A percentile compares a stretch with the other conserved stretches of the same genome.
These are phyloP conservation scores for Pisolithus marmoratus DNA, from an alignment of 768 basidiomycete genomes.

Conservation along the genomic window DNA sequence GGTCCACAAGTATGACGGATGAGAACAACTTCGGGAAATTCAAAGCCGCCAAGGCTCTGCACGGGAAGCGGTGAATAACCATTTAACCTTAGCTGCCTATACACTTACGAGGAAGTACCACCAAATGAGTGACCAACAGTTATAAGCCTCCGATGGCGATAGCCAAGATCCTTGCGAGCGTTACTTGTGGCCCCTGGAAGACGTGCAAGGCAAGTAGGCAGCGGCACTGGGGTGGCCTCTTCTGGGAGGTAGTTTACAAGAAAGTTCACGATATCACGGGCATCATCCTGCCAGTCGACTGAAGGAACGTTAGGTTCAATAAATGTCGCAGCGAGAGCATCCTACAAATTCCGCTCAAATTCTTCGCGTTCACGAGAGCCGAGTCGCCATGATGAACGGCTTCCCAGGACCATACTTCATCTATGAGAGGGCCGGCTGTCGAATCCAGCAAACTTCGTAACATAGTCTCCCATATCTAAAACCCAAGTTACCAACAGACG, in stretches of 20 bases:
- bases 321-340: constrained; percentile 2
- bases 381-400: constrained; percentile 83
- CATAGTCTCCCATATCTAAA: constrained; percentile 76
- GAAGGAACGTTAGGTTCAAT: neutral
- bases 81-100: neutral
- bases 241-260: constrained; percentile 62
- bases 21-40: no score
- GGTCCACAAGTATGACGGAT: no score
- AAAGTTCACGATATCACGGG: constrained; percentile 76
- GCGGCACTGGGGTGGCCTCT: constrained; percentile 17
- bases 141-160: constrained; percentile 49
- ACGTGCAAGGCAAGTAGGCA: constrained; percentile 54
- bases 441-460: constrained; percentile 47
- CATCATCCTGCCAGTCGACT: constrained; percentile 78
- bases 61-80: neutral
- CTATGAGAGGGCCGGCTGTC: constrained; percentile 37
- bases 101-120: constrained; percentile 70
- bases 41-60: no score
- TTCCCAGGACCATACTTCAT: constrained; percentile 82
- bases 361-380: constrained; percentile 58
- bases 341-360: constrained; percentile 57
- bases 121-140: constrained; percentile 83
- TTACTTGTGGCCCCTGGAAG: constrained; percentile 38
- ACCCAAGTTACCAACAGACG: neutral
- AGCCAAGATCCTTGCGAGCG: constrained; percentile 42